Percentiles rank a stretch among this genome's conserved stretches.
Evolutionary conservation across 768 basidiomycete species (phyloP).

Genomic region (Termitomyces sp.): DNA sequence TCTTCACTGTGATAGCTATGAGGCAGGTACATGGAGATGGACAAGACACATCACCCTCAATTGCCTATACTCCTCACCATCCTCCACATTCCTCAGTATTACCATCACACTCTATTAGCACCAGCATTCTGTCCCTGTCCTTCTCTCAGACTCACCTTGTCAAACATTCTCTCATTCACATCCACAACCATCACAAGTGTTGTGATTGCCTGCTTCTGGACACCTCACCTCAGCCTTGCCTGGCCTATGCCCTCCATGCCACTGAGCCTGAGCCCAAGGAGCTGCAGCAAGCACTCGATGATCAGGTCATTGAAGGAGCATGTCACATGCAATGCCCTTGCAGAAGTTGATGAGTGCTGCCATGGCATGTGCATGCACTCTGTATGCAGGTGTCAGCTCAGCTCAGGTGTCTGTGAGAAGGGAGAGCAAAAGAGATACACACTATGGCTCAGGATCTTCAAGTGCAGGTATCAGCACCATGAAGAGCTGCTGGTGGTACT

Average conservation of each 20-base stretch:
- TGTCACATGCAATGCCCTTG: constrained; percentile 75
- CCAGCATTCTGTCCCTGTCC: no score
- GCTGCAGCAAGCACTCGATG: constrained; percentile 66
- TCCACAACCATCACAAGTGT: constrained; percentile 89
- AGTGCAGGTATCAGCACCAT: constrained; percentile 67
- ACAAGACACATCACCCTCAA: constrained; percentile 62
- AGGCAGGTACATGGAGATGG: no score
- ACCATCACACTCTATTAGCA: no score
- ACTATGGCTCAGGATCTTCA: constrained; percentile 74
- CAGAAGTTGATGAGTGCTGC: constrained; percentile 91
- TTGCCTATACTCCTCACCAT: constrained; percentile 61
- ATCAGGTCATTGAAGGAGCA: constrained; percentile 74
- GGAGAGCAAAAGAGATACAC: constrained; percentile 10
- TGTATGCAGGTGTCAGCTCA: constrained; percentile 27
- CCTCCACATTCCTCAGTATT: constrained; percentile 72
- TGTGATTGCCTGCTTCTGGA: constrained; percentile 87
- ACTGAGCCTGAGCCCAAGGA: no score
- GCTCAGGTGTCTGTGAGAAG: no score
- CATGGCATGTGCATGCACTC: constrained; percentile 84
- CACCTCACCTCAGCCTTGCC: constrained; percentile 48
- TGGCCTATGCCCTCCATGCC: no score
- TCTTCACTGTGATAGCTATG: constrained; percentile 84
- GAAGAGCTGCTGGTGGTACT: constrained; percentile 67
- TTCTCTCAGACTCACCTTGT: constrained; percentile 61
- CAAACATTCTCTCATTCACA: constrained; percentile 76